Percentiles rank a stretch among this genome's conserved stretches.
phyloP scores from a whole-genome alignment of 208 protist species.

The Naegleria fowleri region DNA sequence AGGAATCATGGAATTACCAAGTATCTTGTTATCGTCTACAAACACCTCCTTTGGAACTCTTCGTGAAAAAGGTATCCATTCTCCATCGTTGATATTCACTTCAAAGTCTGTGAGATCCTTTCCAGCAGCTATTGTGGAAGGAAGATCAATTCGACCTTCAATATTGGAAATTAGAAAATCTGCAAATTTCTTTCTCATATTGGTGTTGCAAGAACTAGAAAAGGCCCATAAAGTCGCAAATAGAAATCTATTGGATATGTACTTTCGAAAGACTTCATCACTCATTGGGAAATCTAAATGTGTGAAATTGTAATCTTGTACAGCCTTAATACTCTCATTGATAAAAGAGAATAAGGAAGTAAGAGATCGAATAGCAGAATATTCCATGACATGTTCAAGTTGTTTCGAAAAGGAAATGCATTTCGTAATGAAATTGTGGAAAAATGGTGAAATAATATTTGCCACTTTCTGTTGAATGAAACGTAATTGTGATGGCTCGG shows the following conservation, averaged over 20 bases:
- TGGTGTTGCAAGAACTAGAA: slow-evolving; percentile 59
- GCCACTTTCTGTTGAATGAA: not conserved
- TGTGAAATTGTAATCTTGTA: slow-evolving; percentile 76
- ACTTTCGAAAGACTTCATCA: slow-evolving; percentile 50
- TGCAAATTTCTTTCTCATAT: slow-evolving; percentile 54
- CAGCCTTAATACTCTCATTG: slow-evolving; percentile 67
- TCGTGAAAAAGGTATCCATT: slow-evolving; percentile 65
- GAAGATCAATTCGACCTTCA: slow-evolving; percentile 34
- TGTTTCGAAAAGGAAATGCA: slow-evolving; percentile 58
- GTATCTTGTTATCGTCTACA: slow-evolving; percentile 79
- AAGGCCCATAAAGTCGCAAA: slow-evolving; percentile 92
- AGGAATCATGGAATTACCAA: slow-evolving; percentile 88
- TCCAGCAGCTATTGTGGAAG: not conserved
- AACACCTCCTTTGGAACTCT: slow-evolving; percentile 64
- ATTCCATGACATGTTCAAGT: slow-evolving; percentile 88
- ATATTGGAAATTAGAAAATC: slow-evolving; percentile 43
- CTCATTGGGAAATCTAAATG: slow-evolving; percentile 65
- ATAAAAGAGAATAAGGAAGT: slow-evolving; percentile 83
- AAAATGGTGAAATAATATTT: slow-evolving; percentile 62
- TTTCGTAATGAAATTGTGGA: slow-evolving; percentile 70
- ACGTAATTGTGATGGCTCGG: not conserved
- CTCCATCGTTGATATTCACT: slow-evolving; percentile 61
- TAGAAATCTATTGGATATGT: slow-evolving; percentile 70
- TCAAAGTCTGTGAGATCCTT: slow-evolving; percentile 68
- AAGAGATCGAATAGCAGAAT: slow-evolving; percentile 71